A percentile compares a stretch with the other conserved stretches of the same genome.
Conservation (phyloP, 495 filamentous ascomycete species). For the Aspergillus cavernicola region DNA sequence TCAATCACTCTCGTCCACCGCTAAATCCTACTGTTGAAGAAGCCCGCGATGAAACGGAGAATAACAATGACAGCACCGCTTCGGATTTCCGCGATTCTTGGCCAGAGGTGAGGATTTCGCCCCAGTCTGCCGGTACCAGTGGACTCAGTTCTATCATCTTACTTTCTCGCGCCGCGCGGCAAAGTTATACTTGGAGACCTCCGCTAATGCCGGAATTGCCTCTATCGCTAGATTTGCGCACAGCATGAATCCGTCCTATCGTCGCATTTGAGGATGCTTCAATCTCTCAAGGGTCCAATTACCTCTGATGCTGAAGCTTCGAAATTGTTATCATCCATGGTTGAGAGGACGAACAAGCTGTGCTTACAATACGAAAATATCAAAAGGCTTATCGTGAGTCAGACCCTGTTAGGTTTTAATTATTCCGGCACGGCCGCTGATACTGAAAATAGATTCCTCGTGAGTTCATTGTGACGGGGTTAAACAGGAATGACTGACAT, state of each 20-base stretch:
- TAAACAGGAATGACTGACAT: not conserved
- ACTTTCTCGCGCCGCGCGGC: too few relatives aligned
- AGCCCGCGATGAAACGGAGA: slow-evolving; percentile 1
- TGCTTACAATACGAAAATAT: slow-evolving; percentile 33
- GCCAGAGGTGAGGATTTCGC: slow-evolving; percentile 18
- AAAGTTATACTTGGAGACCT: too few relatives aligned
- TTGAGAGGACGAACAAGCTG: slow-evolving; percentile 35
- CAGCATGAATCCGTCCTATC: slow-evolving; percentile 33
- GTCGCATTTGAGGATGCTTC: slow-evolving; percentile 35
- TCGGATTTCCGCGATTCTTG: slow-evolving; percentile 6
- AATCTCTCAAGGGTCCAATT: slow-evolving; percentile 24
- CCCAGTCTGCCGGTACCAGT: not conserved
- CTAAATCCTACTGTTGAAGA: slow-evolving; percentile 24
- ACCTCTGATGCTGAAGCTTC: slow-evolving; percentile 21
- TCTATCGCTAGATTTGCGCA: slow-evolving; percentile 27
- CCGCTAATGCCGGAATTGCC: not conserved
- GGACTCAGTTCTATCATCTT: too few relatives aligned
- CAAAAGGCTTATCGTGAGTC: slow-evolving; percentile 34
- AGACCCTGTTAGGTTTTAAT: not conserved
- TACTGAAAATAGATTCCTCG: not conserved
- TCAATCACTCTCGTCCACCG: not conserved
- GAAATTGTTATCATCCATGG: slow-evolving; percentile 31
- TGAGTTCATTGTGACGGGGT: not conserved
- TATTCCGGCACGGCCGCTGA: not conserved
- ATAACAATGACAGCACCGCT: not conserved